Evolutionary conservation across 345 rosid genomes (phyloP), one percentile per base, ranked within the genome.

Genomic region (Gossypium turneri): DNA sequence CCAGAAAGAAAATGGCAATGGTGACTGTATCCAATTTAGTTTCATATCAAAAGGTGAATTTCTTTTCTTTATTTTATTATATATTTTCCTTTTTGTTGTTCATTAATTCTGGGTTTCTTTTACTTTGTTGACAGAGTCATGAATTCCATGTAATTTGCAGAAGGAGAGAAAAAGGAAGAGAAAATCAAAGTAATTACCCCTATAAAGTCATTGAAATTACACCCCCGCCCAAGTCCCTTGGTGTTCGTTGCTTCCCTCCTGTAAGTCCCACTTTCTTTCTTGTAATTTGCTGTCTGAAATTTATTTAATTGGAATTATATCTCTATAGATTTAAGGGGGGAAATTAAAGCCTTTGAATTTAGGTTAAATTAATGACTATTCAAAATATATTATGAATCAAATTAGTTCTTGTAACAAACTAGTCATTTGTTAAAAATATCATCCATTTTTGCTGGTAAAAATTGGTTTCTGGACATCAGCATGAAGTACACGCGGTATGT

Each of bases 161-260:
- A 80, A 92, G 87, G 89, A 91, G 84, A 69, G 97, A 91, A 41
- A 78, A 80, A 62, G 94, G 85, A 47, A 86, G 90, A 79, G 89
- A 89, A 61, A 84, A 77, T 60, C 79, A 74, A 15, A 82, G 74
- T 57, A 65, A 73, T 71, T 67, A 83, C 78, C 92, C 97, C 41
- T 94, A 94, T 27, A 92, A 91, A 87, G 99, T 91, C 58, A 74
- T 92, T 73, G 99, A 95, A 79, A 89, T 92, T 12, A 92, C 99
- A 12, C 98, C 98, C 75, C 98, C 97, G 2, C 99, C 99, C 74
- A 95, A 86, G 84, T 82, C 77, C 81, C 97, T 95, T 19, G 98
- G 98, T 80, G 82, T 87, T 82, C 96, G 99, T 60, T 90, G 93
- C 82, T 87, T 92, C 73, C 88, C 98, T 73, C 77, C 85, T 4